Evolutionary conservation across 306 rosid genomes (phyloP), one percentile per base, ranked within the genome.

Genomic region (Glycyrrhiza uralensis): DNA sequence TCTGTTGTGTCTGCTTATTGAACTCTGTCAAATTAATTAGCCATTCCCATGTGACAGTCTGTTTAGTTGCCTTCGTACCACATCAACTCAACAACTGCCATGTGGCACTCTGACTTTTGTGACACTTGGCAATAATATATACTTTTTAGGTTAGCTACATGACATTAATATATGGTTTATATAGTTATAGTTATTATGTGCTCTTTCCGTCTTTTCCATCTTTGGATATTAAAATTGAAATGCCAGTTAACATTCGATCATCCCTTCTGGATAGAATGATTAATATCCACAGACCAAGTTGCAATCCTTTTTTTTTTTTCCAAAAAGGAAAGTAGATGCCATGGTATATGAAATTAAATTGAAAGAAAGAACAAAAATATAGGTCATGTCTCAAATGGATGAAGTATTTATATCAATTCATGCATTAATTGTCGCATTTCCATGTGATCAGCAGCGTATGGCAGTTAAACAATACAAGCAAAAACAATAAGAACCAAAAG

Each of bases 231-330:
- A 66, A 57, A 81, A 47, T 66, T 52, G 80, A 74, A 81, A 81
- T 81, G 82, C 85, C 85, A 81, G 85, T 67, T 77, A 72, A 61
- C 72, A 77, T 41, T 72, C 62, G 39, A 59, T 60, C 80, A 77
- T 67, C 59, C 38, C 73, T 75, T 80, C 74, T 33, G 73, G 71
- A 35, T 42, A 44, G 23, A 69, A 80, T 80, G 80, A 82, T 82
- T 69, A 66, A 66, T 54, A 74, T 56, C 66, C 66, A 46, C 50
- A 24, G 45, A 17, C 38, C 82, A 66, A 58, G 63, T 72, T 77
- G 73, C 76, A 44, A 57, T 23, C 49, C 55, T 62, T 57, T 44
- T 64, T 67, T 54, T 51, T 44, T 60, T 72, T 75, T 45, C 36
- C 1, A 1, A 6, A 49, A 57, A 18, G 41, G 61, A 71, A 38